phyloP scores from a whole-genome alignment of 2,329 filamentous ascomycete species.

The Penicillium rolfsii region DNA sequence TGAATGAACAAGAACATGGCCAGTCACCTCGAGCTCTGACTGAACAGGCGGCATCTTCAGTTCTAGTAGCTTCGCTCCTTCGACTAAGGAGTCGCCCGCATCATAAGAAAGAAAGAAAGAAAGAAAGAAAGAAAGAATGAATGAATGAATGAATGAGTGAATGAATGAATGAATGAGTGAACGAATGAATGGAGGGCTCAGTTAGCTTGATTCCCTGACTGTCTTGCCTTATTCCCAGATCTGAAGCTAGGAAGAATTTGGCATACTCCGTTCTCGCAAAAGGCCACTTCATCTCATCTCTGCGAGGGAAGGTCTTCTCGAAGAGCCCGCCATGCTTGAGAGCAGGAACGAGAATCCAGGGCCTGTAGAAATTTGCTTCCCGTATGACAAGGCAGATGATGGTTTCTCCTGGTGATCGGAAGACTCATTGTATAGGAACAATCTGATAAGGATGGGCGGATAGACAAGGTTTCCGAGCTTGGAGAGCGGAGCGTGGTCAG shows the following conservation, averaged over 20 bases:
- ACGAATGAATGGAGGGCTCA: background rate
- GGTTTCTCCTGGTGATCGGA: no score
- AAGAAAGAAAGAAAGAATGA: no score
- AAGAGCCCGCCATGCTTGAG: no score
- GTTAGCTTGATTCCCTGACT: background rate
- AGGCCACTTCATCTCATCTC: background rate
- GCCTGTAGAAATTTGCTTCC: no score
- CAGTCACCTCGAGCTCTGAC: background rate
- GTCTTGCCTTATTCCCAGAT: background rate
- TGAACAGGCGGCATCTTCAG: background rate
- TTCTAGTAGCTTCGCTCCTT: background rate
- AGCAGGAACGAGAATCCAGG: no score
- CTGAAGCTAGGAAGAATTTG: background rate
- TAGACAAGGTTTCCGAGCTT: no score
- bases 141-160: no score
- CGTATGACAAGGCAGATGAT: no score
- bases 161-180: no score
- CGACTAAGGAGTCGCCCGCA: background rate
- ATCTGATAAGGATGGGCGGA: no score
- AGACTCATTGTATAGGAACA: no score
- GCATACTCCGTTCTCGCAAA: background rate
- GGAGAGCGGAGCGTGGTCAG: no score
- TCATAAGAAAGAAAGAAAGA: background rate
- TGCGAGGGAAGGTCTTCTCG: background rate
- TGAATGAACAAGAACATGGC: background rate